Base-by-base conservation (phyloP, 768 basidiomycete genomes). In the Serendipita sp. region DNA sequence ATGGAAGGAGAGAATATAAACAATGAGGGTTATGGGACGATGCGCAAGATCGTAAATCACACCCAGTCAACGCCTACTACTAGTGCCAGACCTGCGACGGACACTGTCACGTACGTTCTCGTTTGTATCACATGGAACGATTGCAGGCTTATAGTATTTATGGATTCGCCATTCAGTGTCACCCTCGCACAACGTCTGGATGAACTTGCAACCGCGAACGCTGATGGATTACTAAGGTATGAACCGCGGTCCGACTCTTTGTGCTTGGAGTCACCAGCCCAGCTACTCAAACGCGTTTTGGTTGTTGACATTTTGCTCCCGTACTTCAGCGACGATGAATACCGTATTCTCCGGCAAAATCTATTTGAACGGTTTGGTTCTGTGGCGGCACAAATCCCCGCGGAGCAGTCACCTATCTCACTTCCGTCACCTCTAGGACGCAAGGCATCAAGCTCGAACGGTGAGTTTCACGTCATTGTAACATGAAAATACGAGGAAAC, bases 151-250 rank as follows among this genome's bases (percentile, higher is more conserved):
- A 24, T 34, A 10, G 37, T 10, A 30, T 28, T 8, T 11, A 30
- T 44, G 44, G 41, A 67, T 71, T 66, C 56, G 41, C 64, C 66
- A 56, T 64, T 44, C 68, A 92, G 89, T 65, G 77, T 83, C 66
- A 86, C 86, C 28, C 79, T 92, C 67, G 89, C 89, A 16, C 85
- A 90, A 75, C 81, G 87, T 65, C 79, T 92, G 68, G 83, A 89
- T 67, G 90, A 92, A 72, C 76, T 92, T 65, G 88, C 89, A 15
- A 73, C 80, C 24, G 89, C 90, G 38, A 89, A 92, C 72, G 80
- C 85, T 3, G 84, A 92, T 70, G 89, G 89, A 35, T 77, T 92
- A 60, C 77, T 92, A 63, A 83, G 83, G 88, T 88, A 71, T 70
- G 83, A 16, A 30, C 10, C 30, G 11, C 76, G 41, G 38, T 68